These are phyloP conservation scores for Penicillium sp. DNA, from an alignment of 2,329 filamentous ascomycete species.

Conservation along the genomic window DNA sequence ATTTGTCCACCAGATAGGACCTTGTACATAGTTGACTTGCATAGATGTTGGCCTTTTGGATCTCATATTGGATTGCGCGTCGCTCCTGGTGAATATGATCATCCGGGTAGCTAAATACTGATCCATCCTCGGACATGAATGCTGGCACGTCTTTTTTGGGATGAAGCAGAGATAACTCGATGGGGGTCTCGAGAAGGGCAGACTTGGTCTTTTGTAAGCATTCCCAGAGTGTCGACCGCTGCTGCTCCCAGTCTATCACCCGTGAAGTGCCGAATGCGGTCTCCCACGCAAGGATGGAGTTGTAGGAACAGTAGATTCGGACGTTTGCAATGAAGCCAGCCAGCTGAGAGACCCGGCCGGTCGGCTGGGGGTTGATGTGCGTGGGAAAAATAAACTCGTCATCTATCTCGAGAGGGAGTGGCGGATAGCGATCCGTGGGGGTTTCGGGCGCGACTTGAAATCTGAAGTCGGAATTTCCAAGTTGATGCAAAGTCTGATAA, in stretches of 20 bases:
- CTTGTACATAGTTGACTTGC: conserved; percentile 73
- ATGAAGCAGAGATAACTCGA: conserved; percentile 57
- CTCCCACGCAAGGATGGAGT: conserved; percentile 70
- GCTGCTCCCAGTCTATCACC: conserved; percentile 69
- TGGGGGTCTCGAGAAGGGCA: conserved; percentile 61
- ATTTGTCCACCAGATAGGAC: conserved; percentile 80
- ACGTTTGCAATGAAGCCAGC: conserved; percentile 77
- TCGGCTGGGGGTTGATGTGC: conserved; percentile 64
- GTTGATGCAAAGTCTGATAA: conserved; percentile 69
- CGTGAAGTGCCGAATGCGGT: conserved; percentile 74
- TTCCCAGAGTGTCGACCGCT: conserved; percentile 65
- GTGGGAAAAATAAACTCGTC: conserved; percentile 71
- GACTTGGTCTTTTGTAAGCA: conserved; percentile 65
- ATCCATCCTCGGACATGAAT: conserved; percentile 14
- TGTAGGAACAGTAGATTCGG: conserved; percentile 74
- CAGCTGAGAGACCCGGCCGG: conserved; percentile 62
- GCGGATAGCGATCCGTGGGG: conserved; percentile 67
- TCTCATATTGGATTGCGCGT: conserved; percentile 65
- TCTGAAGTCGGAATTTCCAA: conserved; percentile 66
- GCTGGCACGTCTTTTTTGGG: conserved; percentile 7
- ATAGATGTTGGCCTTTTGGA: conserved; percentile 88
- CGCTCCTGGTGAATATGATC: conserved; percentile 22
- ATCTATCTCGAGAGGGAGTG: conserved; percentile 73
- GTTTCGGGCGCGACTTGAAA: conserved; percentile 72
- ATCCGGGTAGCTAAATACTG: conserved; percentile 23